Percentiles rank a stretch among this genome's conserved stretches.
phyloP scores from a whole-genome alignment of 2,329 filamentous ascomycete genomes.

The Exophiala bonariae region DNA sequence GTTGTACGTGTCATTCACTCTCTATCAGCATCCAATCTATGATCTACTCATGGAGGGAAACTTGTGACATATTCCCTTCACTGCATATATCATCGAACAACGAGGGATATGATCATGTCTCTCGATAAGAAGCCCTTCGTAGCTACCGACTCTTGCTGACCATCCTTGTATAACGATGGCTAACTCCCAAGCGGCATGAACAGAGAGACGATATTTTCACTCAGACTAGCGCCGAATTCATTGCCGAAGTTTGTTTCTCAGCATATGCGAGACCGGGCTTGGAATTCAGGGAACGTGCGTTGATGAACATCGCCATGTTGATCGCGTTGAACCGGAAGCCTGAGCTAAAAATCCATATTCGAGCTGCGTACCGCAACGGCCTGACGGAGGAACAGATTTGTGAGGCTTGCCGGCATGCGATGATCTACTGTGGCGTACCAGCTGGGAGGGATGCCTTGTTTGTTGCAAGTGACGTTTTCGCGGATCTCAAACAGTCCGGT shows the following conservation, averaged over 20 bases:
- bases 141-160: too few species aligned
- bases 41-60: too few species aligned
- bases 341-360: slow-evolving; percentile 62
- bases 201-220: slow-evolving; percentile 5
- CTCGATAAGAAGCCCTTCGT: too few species aligned
- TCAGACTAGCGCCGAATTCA: slow-evolving; percentile 2
- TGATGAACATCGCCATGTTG: slow-evolving; percentile 66
- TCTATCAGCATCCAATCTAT: too few species aligned
- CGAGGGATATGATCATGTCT: too few species aligned
- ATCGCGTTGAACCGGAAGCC: slow-evolving; percentile 59
- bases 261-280: slow-evolving; percentile 64
- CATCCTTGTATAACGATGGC: too few species aligned
- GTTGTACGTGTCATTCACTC: neutral
- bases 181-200: neutral
- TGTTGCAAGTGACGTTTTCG: slow-evolving; percentile 22
- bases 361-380: slow-evolving; percentile 63
- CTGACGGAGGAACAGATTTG: slow-evolving; percentile 61
- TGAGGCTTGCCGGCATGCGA: slow-evolving; percentile 32
- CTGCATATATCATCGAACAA: too few species aligned
- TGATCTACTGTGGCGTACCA: slow-evolving; percentile 43
- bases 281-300: slow-evolving; percentile 58
- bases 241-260: slow-evolving; percentile 66
- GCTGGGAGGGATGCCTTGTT: slow-evolving; percentile 41
- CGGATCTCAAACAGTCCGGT: neutral
- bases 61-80: too few species aligned